phyloP scores from a whole-genome alignment of 352 stramenopile genomes.

The Globisporangium recalcitrans region DNA sequence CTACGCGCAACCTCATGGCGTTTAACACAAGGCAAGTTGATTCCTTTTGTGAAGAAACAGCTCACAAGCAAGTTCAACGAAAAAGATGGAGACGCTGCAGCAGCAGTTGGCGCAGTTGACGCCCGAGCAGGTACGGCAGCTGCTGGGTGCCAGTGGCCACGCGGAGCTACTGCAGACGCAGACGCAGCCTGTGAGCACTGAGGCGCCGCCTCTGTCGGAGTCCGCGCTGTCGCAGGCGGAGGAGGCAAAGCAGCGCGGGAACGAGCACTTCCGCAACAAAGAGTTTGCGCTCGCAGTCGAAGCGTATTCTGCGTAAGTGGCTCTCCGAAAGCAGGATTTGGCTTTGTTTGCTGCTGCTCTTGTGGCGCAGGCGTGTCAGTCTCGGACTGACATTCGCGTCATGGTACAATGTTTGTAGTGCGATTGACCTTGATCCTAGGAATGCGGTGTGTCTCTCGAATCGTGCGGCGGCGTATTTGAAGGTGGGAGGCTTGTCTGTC shows the following conservation, averaged over 20 bases:
- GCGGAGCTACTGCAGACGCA: slow-evolving; percentile 23
- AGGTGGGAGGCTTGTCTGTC: slow-evolving; percentile 33
- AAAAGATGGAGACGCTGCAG: slow-evolving; percentile 25
- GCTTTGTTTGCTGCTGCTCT: not conserved
- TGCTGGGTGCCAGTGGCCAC: slow-evolving; percentile 28
- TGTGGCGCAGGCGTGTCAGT: not conserved
- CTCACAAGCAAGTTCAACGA: not conserved
- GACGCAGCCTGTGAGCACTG: not conserved
- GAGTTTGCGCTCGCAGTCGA: slow-evolving; percentile 29
- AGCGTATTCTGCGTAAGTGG: slow-evolving; percentile 40
- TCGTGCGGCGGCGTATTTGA: slow-evolving; percentile 53
- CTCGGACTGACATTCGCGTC: not conserved
- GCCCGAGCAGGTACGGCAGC: slow-evolving; percentile 24
- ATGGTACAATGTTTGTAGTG: too few species aligned
- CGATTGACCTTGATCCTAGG: slow-evolving; percentile 33
- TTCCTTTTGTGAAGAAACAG: not conserved
- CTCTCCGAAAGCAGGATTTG: not conserved
- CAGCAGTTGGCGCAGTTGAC: slow-evolving; percentile 25
- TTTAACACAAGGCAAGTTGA: too few species aligned
- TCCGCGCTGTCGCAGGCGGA: slow-evolving; percentile 12
- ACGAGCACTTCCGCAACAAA: slow-evolving; percentile 42
- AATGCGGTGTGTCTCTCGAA: slow-evolving; percentile 59
- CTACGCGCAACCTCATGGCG: slow-evolving; percentile 18
- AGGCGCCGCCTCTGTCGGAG: not conserved
- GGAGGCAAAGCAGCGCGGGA: slow-evolving; percentile 42